phyloP scores from a whole-genome alignment of 768 basidiomycete species.

The Suillus decipiens region DNA sequence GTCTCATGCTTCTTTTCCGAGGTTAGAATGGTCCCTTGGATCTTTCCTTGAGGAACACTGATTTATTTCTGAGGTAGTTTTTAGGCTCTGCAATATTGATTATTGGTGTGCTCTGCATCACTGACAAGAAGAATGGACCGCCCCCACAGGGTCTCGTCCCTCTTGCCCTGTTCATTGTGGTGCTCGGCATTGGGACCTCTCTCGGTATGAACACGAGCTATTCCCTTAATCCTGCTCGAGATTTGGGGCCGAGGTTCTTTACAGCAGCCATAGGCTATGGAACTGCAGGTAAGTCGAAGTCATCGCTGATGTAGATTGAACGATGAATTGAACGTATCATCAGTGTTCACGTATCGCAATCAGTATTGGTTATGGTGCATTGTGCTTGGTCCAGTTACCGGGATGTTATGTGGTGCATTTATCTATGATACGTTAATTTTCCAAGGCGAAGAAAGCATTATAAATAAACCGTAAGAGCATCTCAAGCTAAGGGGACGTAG shows the following conservation, averaged over 20 bases:
- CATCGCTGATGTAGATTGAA: not conserved
- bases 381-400: slow-evolving; percentile 57
- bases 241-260: slow-evolving; percentile 67
- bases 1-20: slow-evolving; percentile 50
- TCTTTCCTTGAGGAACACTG: not conserved
- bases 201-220: slow-evolving; percentile 69
- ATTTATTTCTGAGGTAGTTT: slow-evolving; percentile 40
- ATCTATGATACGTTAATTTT: slow-evolving; percentile 63
- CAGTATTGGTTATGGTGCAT: slow-evolving; percentile 81
- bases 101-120: slow-evolving; percentile 52
- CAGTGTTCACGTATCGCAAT: slow-evolving; percentile 35
- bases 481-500: not conserved
- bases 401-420: slow-evolving; percentile 54
- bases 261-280: slow-evolving; percentile 79
- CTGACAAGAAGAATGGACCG: slow-evolving; percentile 53
- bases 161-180: slow-evolving; percentile 52
- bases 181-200: slow-evolving; percentile 58
- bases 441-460: slow-evolving; percentile 52
- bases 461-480: slow-evolving; percentile 50
- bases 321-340: not conserved
- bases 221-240: slow-evolving; percentile 72
- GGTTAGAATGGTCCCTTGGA: slow-evolving; percentile 23
- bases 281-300: slow-evolving; percentile 35
- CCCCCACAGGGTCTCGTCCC: slow-evolving; percentile 54
- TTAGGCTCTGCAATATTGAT: slow-evolving; percentile 56